Percentiles rank a stretch among this genome's conserved stretches.
Evolutionary conservation across 2,329 filamentous ascomycete genomes (phyloP).

Genomic region (Domatiomyces globalis): DNA sequence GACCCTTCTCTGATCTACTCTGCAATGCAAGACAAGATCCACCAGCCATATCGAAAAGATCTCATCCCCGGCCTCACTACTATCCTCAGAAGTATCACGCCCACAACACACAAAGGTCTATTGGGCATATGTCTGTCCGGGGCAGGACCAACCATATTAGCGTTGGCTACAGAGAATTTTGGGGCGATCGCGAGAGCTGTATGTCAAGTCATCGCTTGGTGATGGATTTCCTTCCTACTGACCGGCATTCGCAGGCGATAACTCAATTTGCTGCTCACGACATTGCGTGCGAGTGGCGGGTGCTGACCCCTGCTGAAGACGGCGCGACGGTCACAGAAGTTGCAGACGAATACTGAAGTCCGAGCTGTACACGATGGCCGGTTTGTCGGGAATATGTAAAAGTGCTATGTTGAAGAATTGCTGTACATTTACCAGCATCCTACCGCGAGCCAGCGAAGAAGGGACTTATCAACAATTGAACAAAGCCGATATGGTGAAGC

Average conservation of each 20-base stretch:
- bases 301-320: conserved; percentile 73
- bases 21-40: conserved; percentile 96
- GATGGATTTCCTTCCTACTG: not conserved
- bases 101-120: conserved; percentile 70
- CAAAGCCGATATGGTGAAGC: not conserved
- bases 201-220: conserved; percentile 51
- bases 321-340: conserved; percentile 27
- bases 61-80: conserved; percentile 85
- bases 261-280: conserved; percentile 22
- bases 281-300: conserved; percentile 71
- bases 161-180: conserved; percentile 81
- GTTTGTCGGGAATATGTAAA: not conserved
- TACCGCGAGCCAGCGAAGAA: not conserved
- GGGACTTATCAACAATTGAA: not conserved
- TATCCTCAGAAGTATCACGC: conserved; percentile 82
- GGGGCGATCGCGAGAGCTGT: conserved; percentile 70
- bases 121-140: conserved; percentile 90
- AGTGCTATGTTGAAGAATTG: not conserved
- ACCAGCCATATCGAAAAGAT: conserved; percentile 86
- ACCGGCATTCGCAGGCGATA: not conserved
- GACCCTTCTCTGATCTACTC: conserved; percentile 90
- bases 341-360: conserved; percentile 5
- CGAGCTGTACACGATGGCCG: conserved; percentile 1
- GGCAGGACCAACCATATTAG: conserved; percentile 86
- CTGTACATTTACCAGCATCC: not conserved